Evolutionary conservation across 1,284 basidiomycete species (phyloP).

Genomic region (Microbotryum lychnidis-dioicae): DNA sequence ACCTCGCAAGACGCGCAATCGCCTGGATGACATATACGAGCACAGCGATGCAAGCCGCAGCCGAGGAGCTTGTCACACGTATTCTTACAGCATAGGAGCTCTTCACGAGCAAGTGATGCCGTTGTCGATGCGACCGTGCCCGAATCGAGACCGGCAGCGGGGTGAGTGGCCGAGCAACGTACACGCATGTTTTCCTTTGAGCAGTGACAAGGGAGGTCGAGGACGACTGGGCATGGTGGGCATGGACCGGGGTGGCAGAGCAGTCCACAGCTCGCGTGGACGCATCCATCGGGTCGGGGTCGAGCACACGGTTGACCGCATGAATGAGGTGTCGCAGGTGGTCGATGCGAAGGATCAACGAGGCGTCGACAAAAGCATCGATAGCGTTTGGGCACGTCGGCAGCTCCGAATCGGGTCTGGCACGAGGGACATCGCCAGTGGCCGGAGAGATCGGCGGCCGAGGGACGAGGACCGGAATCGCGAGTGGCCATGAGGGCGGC

Average conservation of each 20-base stretch:
- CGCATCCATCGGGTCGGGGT: conserved; percentile 49
- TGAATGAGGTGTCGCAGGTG: conserved; percentile 71
- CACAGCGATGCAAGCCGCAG: conserved; percentile 32
- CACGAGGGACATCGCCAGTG: conserved; percentile 37
- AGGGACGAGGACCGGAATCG: conserved; percentile 14
- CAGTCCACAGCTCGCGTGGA: conserved; percentile 66
- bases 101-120: not conserved
- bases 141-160: not conserved
- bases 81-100: conserved; percentile 13
- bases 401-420: conserved; percentile 40
- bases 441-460: conserved; percentile 11
- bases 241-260: conserved; percentile 39
- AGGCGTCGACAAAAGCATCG: conserved; percentile 77
- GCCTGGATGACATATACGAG: conserved; percentile 30
- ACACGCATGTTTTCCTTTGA: conserved; percentile 4
- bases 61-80: conserved; percentile 16
- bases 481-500: conserved; percentile 29
- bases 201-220: conserved; percentile 18
- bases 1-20: conserved; percentile 28
- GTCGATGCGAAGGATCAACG: conserved; percentile 50
- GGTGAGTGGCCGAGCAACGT: conserved; percentile 8
- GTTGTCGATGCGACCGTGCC: conserved; percentile 3
- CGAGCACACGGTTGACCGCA: conserved; percentile 71
- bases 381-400: conserved; percentile 55
- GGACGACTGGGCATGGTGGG: conserved; percentile 25